Evolutionary conservation across 495 filamentous ascomycete species (phyloP).

Genomic region (Penicillium daleae): DNA sequence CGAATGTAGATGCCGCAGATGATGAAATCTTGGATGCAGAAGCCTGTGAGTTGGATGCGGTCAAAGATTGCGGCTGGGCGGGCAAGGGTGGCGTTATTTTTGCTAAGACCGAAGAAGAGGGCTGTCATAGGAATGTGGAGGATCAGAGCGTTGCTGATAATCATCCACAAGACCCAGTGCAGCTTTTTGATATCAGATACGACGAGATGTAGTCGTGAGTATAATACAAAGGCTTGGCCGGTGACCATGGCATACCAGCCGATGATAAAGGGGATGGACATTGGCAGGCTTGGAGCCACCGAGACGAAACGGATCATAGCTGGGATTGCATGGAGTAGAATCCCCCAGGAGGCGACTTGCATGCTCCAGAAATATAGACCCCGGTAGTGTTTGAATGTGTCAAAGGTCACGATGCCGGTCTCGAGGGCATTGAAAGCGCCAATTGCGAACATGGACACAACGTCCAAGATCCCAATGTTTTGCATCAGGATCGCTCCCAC

Average conservation of each 20-base stretch:
- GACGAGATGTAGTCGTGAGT: constrained; percentile 65
- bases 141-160: constrained; percentile 54
- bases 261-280: constrained; percentile 33
- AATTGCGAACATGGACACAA: constrained; percentile 31
- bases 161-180: constrained; percentile 55
- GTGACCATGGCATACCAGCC: constrained; percentile 66
- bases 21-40: constrained; percentile 59
- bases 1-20: constrained; percentile 60
- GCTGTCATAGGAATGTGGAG: constrained; percentile 53
- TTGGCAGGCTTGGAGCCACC: background rate
- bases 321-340: constrained; percentile 31
- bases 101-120: constrained; percentile 46
- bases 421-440: constrained; percentile 36
- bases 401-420: constrained; percentile 37
- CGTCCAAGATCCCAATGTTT: constrained; percentile 15
- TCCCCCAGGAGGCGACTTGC: constrained; percentile 35
- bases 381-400: constrained; percentile 35
- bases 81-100: constrained; percentile 29
- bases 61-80: constrained; percentile 49
- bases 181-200: constrained; percentile 43
- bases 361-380: constrained; percentile 49
- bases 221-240: constrained; percentile 66
- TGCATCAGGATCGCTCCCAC: constrained; percentile 11
- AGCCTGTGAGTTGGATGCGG: constrained; percentile 57
- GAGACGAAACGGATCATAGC: constrained; percentile 9